Evolutionary conservation across 208 protist genomes (phyloP).

Genomic region (Acanthamoeba triangularis): DNA sequence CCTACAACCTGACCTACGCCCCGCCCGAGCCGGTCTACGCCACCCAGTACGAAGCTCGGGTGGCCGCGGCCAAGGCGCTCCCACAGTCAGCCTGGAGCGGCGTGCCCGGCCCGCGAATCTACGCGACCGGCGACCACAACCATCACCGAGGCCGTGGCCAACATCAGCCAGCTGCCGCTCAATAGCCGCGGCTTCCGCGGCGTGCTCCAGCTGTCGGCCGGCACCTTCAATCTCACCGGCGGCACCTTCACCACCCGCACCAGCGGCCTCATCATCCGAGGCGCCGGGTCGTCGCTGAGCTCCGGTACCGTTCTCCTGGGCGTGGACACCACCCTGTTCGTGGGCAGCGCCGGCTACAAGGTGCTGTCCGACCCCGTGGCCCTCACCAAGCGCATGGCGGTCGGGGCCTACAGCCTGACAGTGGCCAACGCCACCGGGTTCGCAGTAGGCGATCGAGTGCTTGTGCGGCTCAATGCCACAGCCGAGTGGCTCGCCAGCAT

Average conservation of each 20-base stretch:
- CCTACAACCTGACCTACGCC: not conserved
- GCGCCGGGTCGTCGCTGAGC: not conserved
- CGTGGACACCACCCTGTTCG: not conserved
- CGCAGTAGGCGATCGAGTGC: not conserved
- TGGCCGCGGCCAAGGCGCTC: not conserved
- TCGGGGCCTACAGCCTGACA: not conserved
- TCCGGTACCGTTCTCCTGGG: not conserved
- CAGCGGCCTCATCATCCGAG: not conserved
- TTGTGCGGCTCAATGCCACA: not conserved
- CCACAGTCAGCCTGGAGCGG: not conserved
- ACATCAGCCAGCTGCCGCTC: not conserved
- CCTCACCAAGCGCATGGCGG: not conserved
- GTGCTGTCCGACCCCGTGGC: not conserved
- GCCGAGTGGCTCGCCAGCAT: no score
- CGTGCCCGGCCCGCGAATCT: not conserved
- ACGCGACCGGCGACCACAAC: no score
- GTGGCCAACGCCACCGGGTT: not conserved
- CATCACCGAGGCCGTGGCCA: not conserved
- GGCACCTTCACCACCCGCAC: not conserved
- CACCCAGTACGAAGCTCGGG: not conserved
- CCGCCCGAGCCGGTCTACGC: not conserved
- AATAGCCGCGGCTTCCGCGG: not conserved
- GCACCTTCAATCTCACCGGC: not conserved
- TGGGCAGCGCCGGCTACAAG: not conserved
- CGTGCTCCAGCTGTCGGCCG: not conserved